These are phyloP conservation scores for Magnaporthales sp. DNA, from an alignment of 2,329 filamentous ascomycete species.

Conservation along the genomic window DNA sequence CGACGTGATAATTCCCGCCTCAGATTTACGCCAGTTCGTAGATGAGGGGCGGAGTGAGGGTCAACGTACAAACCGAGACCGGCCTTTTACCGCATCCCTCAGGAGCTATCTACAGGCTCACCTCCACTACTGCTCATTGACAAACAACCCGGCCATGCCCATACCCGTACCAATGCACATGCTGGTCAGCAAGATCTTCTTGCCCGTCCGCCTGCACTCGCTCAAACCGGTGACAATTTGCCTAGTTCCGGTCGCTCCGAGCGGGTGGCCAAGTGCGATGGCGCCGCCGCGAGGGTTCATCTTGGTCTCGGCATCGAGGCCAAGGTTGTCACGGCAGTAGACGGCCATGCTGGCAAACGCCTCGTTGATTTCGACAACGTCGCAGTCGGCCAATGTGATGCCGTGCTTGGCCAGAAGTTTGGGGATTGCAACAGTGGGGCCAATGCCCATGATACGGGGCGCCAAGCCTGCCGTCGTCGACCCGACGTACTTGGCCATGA, in stretches of 20 bases:
- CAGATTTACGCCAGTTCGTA: conserved; percentile 28
- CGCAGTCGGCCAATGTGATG: conserved; percentile 71
- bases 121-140: conserved; percentile 3
- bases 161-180: conserved; percentile 72
- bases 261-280: conserved; percentile 74
- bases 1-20: conserved; percentile 20
- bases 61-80: neutral
- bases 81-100: conserved; percentile 41
- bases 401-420: conserved; percentile 81
- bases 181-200: conserved; percentile 84
- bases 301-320: conserved; percentile 59
- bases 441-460: conserved; percentile 95
- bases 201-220: conserved; percentile 74
- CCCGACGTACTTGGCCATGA: conserved; percentile 89
- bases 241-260: conserved; percentile 68
- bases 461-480: conserved; percentile 85
- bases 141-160: conserved; percentile 6
- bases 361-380: conserved; percentile 93
- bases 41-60: conserved; percentile 25
- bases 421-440: conserved; percentile 62
- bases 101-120: neutral
- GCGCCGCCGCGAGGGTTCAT: conserved; percentile 76
- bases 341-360: conserved; percentile 97
- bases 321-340: conserved; percentile 72
- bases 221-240: conserved; percentile 87